These are phyloP conservation scores for Termitomyces sp. DNA, from an alignment of 768 basidiomycete species.

Conservation along the genomic window DNA sequence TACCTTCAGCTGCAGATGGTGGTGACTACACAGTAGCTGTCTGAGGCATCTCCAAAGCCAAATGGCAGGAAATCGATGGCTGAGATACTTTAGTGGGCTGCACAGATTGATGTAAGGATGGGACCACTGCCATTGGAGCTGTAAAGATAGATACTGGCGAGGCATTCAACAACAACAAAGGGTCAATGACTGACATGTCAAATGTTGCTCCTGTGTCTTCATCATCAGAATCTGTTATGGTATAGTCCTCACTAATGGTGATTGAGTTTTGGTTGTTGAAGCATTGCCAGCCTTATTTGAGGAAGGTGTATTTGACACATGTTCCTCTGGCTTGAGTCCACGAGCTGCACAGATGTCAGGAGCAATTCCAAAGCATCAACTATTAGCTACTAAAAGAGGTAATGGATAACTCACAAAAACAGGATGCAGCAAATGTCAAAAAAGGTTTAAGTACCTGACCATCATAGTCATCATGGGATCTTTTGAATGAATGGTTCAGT, in stretches of 20 bases:
- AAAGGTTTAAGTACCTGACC: background rate
- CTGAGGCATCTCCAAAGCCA: too few relatives aligned
- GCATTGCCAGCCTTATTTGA: too few relatives aligned
- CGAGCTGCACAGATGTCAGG: background rate
- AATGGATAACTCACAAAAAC: background rate
- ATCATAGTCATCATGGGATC: background rate
- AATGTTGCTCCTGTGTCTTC: background rate
- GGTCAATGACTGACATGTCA: background rate
- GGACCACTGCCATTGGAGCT: too few relatives aligned
- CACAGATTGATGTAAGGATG: too few relatives aligned
- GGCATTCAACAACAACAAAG: background rate
- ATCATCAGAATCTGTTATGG: background rate
- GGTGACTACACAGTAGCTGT: too few relatives aligned
- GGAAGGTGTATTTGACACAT: too few relatives aligned
- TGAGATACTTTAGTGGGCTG: too few relatives aligned
- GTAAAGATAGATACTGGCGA: too few relatives aligned
- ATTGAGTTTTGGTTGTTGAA: background rate
- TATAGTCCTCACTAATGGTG: background rate
- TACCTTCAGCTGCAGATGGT: background rate
- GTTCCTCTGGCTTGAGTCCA: background rate
- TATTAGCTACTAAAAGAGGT: too few relatives aligned
- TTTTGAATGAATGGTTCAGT: background rate
- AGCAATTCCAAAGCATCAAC: background rate
- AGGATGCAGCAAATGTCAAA: background rate
- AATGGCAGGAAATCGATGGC: too few relatives aligned